phyloP scores from a whole-genome alignment of 345 rosid genomes.

The Psidium guajava region DNA sequence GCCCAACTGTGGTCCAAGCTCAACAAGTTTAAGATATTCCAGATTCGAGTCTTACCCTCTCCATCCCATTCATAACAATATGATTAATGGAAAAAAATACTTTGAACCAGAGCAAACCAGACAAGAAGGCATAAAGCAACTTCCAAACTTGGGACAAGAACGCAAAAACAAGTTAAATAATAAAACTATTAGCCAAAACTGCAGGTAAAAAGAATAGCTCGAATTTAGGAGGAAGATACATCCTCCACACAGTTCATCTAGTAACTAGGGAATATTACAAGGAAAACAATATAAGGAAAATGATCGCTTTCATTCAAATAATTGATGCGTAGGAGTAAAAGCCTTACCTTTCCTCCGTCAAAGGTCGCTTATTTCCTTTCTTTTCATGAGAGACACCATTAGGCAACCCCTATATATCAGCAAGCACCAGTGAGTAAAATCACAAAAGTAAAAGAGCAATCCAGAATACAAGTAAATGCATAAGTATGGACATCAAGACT shows the following conservation, averaged over 20 bases:
- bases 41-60: neutral
- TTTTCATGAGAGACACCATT: conserved; percentile 80
- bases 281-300: neutral
- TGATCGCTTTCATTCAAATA: neutral
- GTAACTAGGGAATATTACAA: neutral
- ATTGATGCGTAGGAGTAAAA: neutral
- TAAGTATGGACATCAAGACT: neutral
- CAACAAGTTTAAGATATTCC: neutral
- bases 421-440: neutral
- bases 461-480: neutral
- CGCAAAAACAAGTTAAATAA: neutral
- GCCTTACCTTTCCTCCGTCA: conserved; percentile 56
- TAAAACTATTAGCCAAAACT: neutral
- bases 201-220: neutral
- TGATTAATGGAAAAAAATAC: neutral
- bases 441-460: neutral
- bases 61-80: neutral
- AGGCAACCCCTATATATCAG: conserved; percentile 48
- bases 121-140: neutral
- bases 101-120: neutral
- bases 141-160: neutral
- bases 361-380: conserved; percentile 75
- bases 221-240: neutral
- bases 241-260: neutral
- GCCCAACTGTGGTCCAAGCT: neutral